These are phyloP conservation scores for Pyronema domesticum DNA, from an alignment of 495 filamentous ascomycete species.

Conservation along the genomic window DNA sequence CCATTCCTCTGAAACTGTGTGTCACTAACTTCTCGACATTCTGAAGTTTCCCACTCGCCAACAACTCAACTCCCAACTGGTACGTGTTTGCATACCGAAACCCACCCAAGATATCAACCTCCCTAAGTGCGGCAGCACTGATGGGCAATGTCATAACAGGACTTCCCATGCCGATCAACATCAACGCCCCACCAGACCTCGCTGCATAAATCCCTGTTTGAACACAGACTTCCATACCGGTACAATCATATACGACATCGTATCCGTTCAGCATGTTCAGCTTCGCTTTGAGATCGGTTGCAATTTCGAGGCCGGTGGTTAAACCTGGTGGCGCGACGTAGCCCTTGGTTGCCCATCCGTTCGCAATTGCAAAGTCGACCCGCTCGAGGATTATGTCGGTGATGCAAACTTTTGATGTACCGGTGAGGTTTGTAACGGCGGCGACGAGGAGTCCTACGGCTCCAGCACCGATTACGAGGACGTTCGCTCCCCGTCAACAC, in stretches of 20 bases:
- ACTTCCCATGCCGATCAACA: slow-evolving; percentile 89
- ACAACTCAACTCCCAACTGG: slow-evolving; percentile 54
- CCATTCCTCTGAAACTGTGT: slow-evolving; percentile 53
- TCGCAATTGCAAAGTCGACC: slow-evolving; percentile 52
- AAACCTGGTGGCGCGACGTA: slow-evolving; percentile 29
- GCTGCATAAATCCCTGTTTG: slow-evolving; percentile 76
- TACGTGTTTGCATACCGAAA: slow-evolving; percentile 78
- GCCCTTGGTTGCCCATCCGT: slow-evolving; percentile 54
- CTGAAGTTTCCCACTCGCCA: slow-evolving; percentile 42
- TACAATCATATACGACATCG: slow-evolving; percentile 79
- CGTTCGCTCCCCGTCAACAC: slow-evolving; percentile 40
- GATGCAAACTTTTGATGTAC: slow-evolving; percentile 50
- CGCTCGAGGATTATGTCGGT: slow-evolving; percentile 69
- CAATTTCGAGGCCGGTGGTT: slow-evolving; percentile 39
- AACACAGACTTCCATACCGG: slow-evolving; percentile 70
- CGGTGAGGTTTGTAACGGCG: slow-evolving; percentile 47
- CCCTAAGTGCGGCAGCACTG: slow-evolving; percentile 64
- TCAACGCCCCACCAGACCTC: slow-evolving; percentile 57
- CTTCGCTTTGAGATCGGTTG: slow-evolving; percentile 38
- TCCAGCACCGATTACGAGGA: slow-evolving; percentile 72
- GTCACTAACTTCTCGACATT: slow-evolving; percentile 48
- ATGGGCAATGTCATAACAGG: slow-evolving; percentile 75
- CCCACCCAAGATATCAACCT: slow-evolving; percentile 83
- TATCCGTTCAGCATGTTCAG: slow-evolving; percentile 42
- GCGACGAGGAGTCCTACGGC: slow-evolving; percentile 70